Evolutionary conservation across 208 protist genomes (phyloP), one percentile per base, ranked within the genome.

Genomic region (Trypanosoma cruzi): DNA sequence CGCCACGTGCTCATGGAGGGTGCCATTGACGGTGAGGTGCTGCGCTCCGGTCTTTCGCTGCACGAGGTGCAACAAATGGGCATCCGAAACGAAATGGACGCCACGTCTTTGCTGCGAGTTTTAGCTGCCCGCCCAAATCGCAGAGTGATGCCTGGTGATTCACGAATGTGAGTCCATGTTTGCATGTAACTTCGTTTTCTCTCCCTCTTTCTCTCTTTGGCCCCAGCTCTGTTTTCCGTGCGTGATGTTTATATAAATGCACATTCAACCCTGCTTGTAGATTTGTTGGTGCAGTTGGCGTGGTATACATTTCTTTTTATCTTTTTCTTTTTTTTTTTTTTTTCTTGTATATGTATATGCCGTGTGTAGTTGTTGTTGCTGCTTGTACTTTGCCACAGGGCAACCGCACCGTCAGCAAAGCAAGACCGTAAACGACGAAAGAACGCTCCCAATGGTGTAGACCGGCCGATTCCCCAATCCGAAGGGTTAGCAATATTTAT

Each of bases 21-120:
- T 36, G 48, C 32, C 59, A 46, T 70, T 62, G 64, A 70, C 46
- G 64, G 64, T 28, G 64, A 70, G 46, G 52, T 60, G 31, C 52
- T 70, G 31, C 56, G 52, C 55, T 70, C 50, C 22, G 50, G 42
- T 70, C 64, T 70, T 16, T 60, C 29, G 22, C 14, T 60, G 28
- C 16, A 26, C n/a, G 64, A 70, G 34, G 29, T 70, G 26, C n/a
- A 46, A 16, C 2, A 70, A 48, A 70, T 70, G 50, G 64, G 64
- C 32, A 60, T 70, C 40, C 24, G 11, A 0, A 40, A 36, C 36
- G 44, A 53, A 13, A 28, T 4, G 16, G 64, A 70, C 24, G 64
- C 64, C 20, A 26, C 7, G 2, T 14, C 24, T 28, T 18, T 60
- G 26, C 40, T 71, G 13, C 42, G 44, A 2, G 48, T 71, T 29